Evolutionary conservation across 192 early-diverging fungal species (phyloP).

Genomic region (Rhizoclosmatium sp.): DNA sequence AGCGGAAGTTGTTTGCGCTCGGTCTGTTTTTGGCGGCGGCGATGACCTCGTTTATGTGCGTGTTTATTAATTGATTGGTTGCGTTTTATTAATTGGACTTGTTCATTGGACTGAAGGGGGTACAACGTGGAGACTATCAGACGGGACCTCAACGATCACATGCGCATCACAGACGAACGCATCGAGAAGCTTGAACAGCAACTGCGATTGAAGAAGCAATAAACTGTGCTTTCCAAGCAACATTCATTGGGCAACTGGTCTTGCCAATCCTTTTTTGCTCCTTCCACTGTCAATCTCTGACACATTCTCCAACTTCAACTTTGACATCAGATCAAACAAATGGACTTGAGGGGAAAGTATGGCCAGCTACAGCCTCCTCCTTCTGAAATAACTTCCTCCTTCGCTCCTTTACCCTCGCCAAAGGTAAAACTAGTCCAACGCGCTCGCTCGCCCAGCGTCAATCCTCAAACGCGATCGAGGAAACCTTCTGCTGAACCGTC

Average conservation of each 20-base stretch:
- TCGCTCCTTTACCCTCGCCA: not conserved
- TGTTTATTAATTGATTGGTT: not conserved
- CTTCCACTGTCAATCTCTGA: no score
- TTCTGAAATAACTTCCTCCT: not conserved
- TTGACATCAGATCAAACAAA: not conserved
- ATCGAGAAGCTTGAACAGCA: constrained; percentile 10
- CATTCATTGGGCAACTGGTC: not conserved
- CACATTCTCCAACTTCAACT: not conserved
- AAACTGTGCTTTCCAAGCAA: not conserved
- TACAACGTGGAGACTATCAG: constrained; percentile 13
- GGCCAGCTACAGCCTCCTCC: constrained; percentile 14
- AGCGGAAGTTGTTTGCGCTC: constrained; percentile 26
- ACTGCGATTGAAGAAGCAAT: not conserved
- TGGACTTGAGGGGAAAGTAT: constrained; percentile 21
- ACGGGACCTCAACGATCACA: constrained; percentile 10
- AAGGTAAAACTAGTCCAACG: not conserved
- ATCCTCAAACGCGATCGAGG: not conserved
- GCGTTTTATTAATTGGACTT: not conserved
- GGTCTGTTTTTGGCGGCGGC: constrained; percentile 2
- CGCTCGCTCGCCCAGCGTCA: not conserved
- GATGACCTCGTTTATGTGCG: constrained; percentile 17
- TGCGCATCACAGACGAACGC: constrained; percentile 21
- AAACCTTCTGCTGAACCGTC: not conserved
- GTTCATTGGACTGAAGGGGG: not conserved
- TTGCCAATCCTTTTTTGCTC: not conserved